Conservation (phyloP, 1,284 basidiomycete genomes). For the Ceratobasidium sp. region DNA sequence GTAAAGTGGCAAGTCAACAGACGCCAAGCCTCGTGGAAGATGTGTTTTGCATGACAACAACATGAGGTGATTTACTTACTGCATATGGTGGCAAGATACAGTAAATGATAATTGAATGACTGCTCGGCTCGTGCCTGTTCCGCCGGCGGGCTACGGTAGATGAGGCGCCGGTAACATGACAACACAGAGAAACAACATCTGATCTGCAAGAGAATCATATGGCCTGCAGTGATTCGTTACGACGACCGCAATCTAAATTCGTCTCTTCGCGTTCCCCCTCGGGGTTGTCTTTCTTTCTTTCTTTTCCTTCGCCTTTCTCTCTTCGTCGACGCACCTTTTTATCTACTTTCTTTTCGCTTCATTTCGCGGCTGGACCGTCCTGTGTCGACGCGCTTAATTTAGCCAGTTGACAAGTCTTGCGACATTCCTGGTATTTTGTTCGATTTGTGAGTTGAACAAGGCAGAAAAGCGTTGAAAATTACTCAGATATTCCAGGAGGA, state of each 20-base stretch:
- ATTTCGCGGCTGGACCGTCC: conserved; percentile 46
- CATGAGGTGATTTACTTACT: not conserved
- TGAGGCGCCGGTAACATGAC: conserved; percentile 31
- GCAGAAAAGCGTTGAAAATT: not conserved
- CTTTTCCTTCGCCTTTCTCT: too few species aligned
- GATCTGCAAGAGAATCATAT: conserved; percentile 33
- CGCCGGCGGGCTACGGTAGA: not conserved
- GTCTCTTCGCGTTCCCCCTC: conserved; percentile 10
- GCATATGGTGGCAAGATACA: not conserved
- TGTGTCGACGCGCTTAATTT: conserved; percentile 39
- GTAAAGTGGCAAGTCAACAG: conserved; percentile 28
- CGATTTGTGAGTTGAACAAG: not conserved
- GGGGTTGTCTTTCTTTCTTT: conserved; percentile 8
- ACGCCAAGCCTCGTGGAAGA: conserved; percentile 12
- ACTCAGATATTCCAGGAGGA: not conserved
- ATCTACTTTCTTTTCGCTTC: conserved; percentile 24
- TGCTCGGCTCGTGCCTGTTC: not conserved
- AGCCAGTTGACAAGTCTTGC: not conserved
- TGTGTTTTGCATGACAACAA: conserved; percentile 2
- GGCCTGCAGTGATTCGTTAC: conserved; percentile 7
- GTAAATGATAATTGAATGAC: conserved; percentile 7
- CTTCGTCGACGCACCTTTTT: conserved; percentile 20
- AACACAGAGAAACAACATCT: conserved; percentile 16
- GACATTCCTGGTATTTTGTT: conserved; percentile 25
- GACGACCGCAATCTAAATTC: conserved; percentile 28